phyloP scores from a whole-genome alignment of 768 basidiomycete species.

The Pulveroboletus sp. region DNA sequence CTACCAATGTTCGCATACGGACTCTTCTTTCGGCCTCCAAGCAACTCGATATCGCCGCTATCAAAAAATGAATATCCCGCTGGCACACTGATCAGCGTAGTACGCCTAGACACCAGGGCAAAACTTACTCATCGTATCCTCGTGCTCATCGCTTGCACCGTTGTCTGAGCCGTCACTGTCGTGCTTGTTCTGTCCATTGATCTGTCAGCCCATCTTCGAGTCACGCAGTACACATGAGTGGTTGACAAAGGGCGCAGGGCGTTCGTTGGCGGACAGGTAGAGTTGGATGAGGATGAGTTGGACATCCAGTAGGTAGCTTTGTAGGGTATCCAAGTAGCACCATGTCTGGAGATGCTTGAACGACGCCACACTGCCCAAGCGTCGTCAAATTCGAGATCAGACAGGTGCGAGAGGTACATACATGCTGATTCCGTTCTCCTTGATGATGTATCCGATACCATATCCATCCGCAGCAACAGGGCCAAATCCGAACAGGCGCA shows the following conservation, averaged over 20 bases:
- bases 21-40: too few species aligned
- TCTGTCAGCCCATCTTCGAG: conserved; percentile 71
- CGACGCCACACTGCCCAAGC: too few species aligned
- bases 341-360: conserved; percentile 95
- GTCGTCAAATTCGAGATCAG: too few species aligned
- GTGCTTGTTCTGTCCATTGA: conserved; percentile 50
- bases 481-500: too few species aligned
- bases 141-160: conserved; percentile 41
- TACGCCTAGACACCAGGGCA: conserved; percentile 1
- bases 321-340: conserved; percentile 83
- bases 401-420: too few species aligned
- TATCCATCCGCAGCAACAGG: too few species aligned
- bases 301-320: conserved; percentile 78
- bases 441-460: conserved; percentile 98
- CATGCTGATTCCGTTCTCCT: conserved; percentile 88
- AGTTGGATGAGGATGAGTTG: conserved; percentile 76
- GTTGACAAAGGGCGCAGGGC: conserved; percentile 77
- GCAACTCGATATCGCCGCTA: conserved; percentile 68
- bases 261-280: conserved; percentile 95
- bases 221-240: conserved; percentile 72
- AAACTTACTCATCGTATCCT: too few species aligned
- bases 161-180: conserved; percentile 40
- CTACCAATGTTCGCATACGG: conserved; percentile 63
- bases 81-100: conserved; percentile 23
- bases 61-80: conserved; percentile 88